Evolutionary conservation across 2,329 filamentous ascomycete genomes (phyloP), one percentile per base, ranked within the genome.

Genomic region (Alternaria triticina): DNA sequence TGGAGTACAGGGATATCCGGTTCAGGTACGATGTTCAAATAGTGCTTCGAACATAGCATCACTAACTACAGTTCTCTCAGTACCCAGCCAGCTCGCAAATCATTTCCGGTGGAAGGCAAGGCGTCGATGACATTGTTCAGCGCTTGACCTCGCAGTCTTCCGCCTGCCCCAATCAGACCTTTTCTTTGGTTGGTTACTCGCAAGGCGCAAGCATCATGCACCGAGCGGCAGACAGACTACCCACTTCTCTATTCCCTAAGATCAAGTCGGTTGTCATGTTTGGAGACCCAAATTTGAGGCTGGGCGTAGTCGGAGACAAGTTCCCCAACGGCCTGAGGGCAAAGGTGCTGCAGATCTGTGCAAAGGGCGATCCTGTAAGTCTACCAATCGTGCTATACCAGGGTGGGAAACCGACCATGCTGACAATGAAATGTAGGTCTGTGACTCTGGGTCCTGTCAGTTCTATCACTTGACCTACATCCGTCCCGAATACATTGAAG

Each of bases 161-260:
- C 20, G 57, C 57, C 6, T 59, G 57, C 12, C 57, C 57, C 1
- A 59, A 59, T 27, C 57, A 59, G 27, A 59, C 40, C n/a, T 59
- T 59, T 17, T 45, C 57, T 45, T 20, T 59, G 5, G 57, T 59
- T 1, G 49, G 57, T 7, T 59, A 59, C 13, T 54, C 49, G 10
- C 57, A 59, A 30, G 57, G 57, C 12, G 57, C 57, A 3, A 59
- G 57, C 15, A 59, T 59, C 28, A 59, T 59, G 57, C 57, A 59
- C n/a, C 27, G 30, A 43, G 57, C 57, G 28, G 57, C 43, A 25
- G 50, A 54, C 3, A 47, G 46, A n/a, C 50, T 55, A 10, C 49
- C 57, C 2, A 40, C 27, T 20, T 59, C 49, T 30, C 12, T 59
- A 3, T 59, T 59, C 43, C 36, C 57, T 6, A 54, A 12, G 20